Evolutionary conservation across 805 yeast genomes (phyloP).

Genomic region (Tetrapisispora pingtungensis): DNA sequence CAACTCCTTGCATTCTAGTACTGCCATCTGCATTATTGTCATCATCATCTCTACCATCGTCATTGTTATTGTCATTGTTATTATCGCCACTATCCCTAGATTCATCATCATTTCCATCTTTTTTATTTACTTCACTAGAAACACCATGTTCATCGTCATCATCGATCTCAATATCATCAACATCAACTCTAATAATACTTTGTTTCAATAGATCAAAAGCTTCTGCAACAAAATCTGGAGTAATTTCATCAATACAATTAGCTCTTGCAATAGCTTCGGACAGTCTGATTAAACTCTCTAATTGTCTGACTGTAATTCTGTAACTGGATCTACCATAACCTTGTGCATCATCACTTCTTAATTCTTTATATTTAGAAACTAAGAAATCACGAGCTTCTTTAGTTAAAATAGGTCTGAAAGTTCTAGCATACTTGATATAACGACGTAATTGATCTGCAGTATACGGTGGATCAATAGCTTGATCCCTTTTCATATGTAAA

Average conservation of each 20-base stretch:
- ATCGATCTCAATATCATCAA: conserved; percentile 81
- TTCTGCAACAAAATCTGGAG: conserved; percentile 80
- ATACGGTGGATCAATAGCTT: conserved; percentile 81
- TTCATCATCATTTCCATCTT: conserved; percentile 16
- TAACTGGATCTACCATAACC: conserved; percentile 72
- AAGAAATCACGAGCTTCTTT: conserved; percentile 68
- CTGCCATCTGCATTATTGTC: too few species aligned
- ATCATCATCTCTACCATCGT: too few species aligned
- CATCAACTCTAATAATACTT: conserved; percentile 87
- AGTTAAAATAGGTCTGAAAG: conserved; percentile 84
- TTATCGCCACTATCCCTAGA: background rate
- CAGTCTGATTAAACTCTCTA: conserved; percentile 86
- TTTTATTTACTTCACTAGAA: conserved; percentile 11
- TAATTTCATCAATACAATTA: conserved; percentile 81
- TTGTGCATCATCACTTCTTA: conserved; percentile 83
- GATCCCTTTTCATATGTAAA: conserved; percentile 83
- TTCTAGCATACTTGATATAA: conserved; percentile 83
- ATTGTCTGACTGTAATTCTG: conserved; percentile 92
- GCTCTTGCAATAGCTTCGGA: conserved; percentile 97
- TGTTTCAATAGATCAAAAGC: conserved; percentile 85
- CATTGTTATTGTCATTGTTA: too few species aligned
- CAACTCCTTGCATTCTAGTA: conserved; percentile 8
- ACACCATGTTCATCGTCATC: conserved; percentile 32
- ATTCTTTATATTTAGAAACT: conserved; percentile 71
- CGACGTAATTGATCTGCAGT: conserved; percentile 80